Conservation (phyloP, 2,329 filamentous ascomycete genomes). For the Colletotrichum coccodes region DNA sequence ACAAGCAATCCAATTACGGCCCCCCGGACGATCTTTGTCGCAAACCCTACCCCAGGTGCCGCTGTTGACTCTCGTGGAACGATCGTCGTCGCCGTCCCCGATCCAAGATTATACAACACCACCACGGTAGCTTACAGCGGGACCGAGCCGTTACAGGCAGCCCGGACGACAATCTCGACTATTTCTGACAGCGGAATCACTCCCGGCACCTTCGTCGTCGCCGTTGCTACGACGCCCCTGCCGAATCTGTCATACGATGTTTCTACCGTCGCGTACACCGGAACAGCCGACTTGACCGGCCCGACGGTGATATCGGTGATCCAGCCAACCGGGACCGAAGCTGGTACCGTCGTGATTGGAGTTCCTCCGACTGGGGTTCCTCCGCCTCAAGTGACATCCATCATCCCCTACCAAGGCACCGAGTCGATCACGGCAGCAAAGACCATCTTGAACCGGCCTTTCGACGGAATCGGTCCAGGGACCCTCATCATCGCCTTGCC, state of each 20-base stretch:
- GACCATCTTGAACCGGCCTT: constrained; percentile 19
- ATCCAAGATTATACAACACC: constrained; percentile 18
- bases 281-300: neutral
- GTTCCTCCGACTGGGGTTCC: constrained; percentile 8
- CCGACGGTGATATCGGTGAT: constrained; percentile 25
- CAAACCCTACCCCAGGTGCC: constrained; percentile 3
- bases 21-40: constrained; percentile 22
- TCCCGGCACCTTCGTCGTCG: constrained; percentile 10
- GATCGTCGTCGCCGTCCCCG: constrained; percentile 18
- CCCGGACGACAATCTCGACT: constrained; percentile 26
- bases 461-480: neutral
- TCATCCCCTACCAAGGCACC: neutral
- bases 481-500: constrained; percentile 6
- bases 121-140: constrained; percentile 18
- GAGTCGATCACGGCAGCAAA: constrained; percentile 4
- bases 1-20: constrained; percentile 8
- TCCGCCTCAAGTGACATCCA: constrained; percentile 25
- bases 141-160: neutral
- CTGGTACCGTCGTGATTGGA: constrained; percentile 25
- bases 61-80: constrained; percentile 8
- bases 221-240: neutral
- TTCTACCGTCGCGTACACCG: constrained; percentile 14
- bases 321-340: neutral
- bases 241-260: neutral
- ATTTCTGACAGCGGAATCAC: constrained; percentile 3